Evolutionary conservation across 768 basidiomycete species (phyloP).

Genomic region (Boletus reticuloceps): DNA sequence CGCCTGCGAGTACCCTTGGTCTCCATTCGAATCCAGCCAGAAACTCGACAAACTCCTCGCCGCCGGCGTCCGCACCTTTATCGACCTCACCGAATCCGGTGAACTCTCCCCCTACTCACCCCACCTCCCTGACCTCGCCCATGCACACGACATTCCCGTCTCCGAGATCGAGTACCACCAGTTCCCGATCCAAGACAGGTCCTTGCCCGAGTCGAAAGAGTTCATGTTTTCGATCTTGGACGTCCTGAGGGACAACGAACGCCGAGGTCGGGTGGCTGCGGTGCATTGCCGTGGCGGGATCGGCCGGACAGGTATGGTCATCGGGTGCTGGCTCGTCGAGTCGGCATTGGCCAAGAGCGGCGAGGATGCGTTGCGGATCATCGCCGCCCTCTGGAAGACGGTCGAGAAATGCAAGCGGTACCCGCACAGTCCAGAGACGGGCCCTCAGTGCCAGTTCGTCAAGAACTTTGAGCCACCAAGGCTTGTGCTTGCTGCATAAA

Average conservation of each 20-base stretch:
- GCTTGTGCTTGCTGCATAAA: conserved; percentile 17
- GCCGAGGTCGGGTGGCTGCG: conserved; percentile 57
- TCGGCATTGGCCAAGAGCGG: conserved; percentile 60
- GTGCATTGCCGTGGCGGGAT: conserved; percentile 83
- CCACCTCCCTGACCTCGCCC: conserved; percentile 52
- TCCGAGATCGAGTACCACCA: conserved; percentile 67
- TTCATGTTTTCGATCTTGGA: conserved; percentile 59
- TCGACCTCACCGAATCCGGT: conserved; percentile 78
- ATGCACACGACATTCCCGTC: conserved; percentile 53
- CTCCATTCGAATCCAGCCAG: conserved; percentile 53
- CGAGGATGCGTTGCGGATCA: conserved; percentile 59
- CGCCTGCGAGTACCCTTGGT: conserved; percentile 83
- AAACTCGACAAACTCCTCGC: conserved; percentile 72
- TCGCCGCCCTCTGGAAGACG: conserved; percentile 69
- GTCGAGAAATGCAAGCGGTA: conserved; percentile 78
- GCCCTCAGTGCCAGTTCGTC: conserved; percentile 75
- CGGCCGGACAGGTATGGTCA: conserved; percentile 60
- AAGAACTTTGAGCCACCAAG: conserved; percentile 45
- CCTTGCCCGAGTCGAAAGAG: conserved; percentile 55
- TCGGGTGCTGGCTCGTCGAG: conserved; percentile 78
- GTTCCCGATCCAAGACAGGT: conserved; percentile 76
- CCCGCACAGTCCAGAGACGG: conserved; percentile 78
- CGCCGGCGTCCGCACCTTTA: conserved; percentile 76
- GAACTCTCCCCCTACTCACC: conserved; percentile 68
- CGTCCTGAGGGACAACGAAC: conserved; percentile 59